Base-by-base conservation (phyloP, 805 yeast species). In the Candida loeiensis region DNA sequence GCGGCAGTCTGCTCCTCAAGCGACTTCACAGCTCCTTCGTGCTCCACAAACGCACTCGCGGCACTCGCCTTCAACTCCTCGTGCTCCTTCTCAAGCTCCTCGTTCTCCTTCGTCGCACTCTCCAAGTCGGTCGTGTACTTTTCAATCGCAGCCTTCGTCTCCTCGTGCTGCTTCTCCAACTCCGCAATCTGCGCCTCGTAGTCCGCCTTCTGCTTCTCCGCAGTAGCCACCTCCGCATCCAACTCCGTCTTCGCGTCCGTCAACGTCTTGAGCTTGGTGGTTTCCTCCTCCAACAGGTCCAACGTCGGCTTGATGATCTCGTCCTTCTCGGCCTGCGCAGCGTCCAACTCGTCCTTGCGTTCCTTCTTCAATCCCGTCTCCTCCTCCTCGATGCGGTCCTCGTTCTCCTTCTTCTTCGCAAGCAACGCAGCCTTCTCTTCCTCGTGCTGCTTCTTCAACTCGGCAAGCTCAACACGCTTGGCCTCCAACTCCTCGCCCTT, bases 301-400 rank as follows among this genome's bases (percentile, higher is more conserved):
- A 77, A 65, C 15, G 72, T 58, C 35, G 86, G 86, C 36, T 74
- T 71, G 47, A 79, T 56, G 36, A 70, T 71, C 41, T 64, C 76
- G 50, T 77, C 81, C 49, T 71, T 70, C 50, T 74, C 81, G 11
- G 65, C 62, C 54, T 78, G 77, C 57, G 76, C 61, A 27, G 66
- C 68, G 13, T 58, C 61, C 54, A 75, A 74, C 40, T 73, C 77
- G 11, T 56, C 58, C 45, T 66, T 64, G 51, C 81, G 69, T 33
- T 57, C 71, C n/a, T 53, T 56, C 46, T 70, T 71, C 46, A 69
- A 64, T 17, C 55, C 73, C 3, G 57, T 61, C 49, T 75, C 78
- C 43, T 64, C 69, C 17, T 55, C 63, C 40, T 63, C 69, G 36
- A 76, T 63, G 39, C 61, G 60, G 34, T 69, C 72, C 48, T 70